Percentiles rank a stretch among this genome's conserved stretches.
Conservation (phyloP, 2,329 filamentous ascomycete genomes). For the Exophiala sp. region DNA sequence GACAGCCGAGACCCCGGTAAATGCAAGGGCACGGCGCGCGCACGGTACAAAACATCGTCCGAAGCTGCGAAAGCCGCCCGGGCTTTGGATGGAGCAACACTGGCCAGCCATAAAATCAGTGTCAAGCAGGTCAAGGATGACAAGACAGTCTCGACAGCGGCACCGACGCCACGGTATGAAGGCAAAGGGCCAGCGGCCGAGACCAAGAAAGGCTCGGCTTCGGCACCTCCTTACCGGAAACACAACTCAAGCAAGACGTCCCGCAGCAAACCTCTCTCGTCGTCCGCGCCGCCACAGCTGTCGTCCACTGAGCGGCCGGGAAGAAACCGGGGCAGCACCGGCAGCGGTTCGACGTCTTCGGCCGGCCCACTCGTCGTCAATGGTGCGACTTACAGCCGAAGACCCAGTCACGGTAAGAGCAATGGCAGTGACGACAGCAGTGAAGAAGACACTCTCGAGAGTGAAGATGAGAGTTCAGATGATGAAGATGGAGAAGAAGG, state of each 20-base stretch:
- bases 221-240: not conserved
- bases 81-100: slow-evolving; percentile 12
- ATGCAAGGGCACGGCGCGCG: slow-evolving; percentile 23
- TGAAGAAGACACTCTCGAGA: slow-evolving; percentile 3
- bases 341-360: slow-evolving; percentile 8
- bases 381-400: slow-evolving; percentile 14
- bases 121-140: slow-evolving; percentile 13
- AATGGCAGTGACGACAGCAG: slow-evolving; percentile 20
- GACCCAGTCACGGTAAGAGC: not conserved
- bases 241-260: not conserved
- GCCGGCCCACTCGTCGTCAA: slow-evolving; percentile 24
- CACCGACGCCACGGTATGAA: not conserved
- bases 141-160: not conserved
- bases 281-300: not conserved
- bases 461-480: slow-evolving; percentile 7
- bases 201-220: not conserved
- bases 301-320: not conserved
- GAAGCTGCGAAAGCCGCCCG: slow-evolving; percentile 20
- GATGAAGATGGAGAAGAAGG: not conserved
- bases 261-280: not conserved
- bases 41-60: slow-evolving; percentile 12
- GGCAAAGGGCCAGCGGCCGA: not conserved
- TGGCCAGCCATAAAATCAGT: slow-evolving; percentile 14
- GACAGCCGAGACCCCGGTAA: slow-evolving; percentile 17
- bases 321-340: slow-evolving; percentile 1